Percentiles rank a stretch among this genome's conserved stretches.
These are phyloP conservation scores for Arabidopsis hybrid DNA, from an alignment of 441 rosid species.

Conservation along the genomic window DNA sequence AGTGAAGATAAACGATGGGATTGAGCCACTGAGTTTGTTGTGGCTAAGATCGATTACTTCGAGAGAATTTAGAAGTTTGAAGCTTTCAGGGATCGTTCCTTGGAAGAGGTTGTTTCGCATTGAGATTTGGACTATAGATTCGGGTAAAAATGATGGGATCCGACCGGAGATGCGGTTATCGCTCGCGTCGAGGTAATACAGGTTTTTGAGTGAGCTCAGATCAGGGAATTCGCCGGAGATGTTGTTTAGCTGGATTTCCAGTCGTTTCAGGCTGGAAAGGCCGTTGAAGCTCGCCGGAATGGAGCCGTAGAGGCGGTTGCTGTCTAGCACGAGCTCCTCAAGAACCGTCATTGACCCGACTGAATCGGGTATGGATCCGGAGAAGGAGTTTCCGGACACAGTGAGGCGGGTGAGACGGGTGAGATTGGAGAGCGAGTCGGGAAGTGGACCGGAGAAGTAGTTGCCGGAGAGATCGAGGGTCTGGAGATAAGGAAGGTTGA, in stretches of 20 bases:
- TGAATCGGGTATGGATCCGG: conserved; percentile 67
- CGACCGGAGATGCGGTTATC: conserved; percentile 61
- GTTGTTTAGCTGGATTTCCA: conserved; percentile 71
- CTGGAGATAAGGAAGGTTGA: conserved; percentile 66
- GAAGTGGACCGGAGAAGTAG: conserved; percentile 66
- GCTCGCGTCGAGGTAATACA: conserved; percentile 68
- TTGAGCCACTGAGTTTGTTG: conserved; percentile 59
- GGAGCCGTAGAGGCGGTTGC: conserved; percentile 58
- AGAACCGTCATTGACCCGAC: conserved; percentile 60
- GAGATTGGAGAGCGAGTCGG: conserved; percentile 59
- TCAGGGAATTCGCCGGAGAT: conserved; percentile 67
- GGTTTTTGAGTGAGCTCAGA: conserved; percentile 53
- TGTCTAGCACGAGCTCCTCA: conserved; percentile 67
- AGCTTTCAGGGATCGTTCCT: conserved; percentile 55
- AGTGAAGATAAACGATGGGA: conserved; percentile 59
- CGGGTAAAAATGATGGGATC: conserved; percentile 55
- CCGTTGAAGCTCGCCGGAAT: conserved; percentile 61
- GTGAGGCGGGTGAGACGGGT: conserved; percentile 62
- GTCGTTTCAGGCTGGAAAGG: conserved; percentile 55
- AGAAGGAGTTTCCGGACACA: conserved; percentile 61
- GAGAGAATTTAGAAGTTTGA: conserved; percentile 46
- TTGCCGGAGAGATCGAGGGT: conserved; percentile 72
- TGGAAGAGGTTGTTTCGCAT: conserved; percentile 64
- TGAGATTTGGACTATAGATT: conserved; percentile 61
- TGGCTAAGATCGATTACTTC: conserved; percentile 78